Evolutionary conservation across 2,329 filamentous ascomycete genomes (phyloP), one percentile per base, ranked within the genome.

Genomic region (Colletotrichum kahawae): DNA sequence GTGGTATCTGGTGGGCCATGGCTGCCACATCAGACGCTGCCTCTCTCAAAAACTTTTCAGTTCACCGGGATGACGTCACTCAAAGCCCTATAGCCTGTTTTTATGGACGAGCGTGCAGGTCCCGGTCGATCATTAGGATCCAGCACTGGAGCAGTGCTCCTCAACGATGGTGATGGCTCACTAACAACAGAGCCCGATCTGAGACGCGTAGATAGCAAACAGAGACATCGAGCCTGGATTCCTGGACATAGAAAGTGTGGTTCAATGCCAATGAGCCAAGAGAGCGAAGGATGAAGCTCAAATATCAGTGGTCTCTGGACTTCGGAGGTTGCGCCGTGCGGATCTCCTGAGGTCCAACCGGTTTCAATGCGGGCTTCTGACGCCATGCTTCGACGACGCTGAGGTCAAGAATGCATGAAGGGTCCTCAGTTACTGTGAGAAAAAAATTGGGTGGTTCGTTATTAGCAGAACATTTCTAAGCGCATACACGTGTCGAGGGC

Each of bases 21-120:
- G 29, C 27, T n/a, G 48, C 62, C 36, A 60, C 54, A 34, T 36
- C 62, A 65, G 16, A 67, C 18, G 51, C 33, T 38, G n/a, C 16
- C 54, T 68, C 63, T 27, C 31, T 62, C 33, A 8, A 29, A 38
- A 62, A 27, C 36, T 33, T 33, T 33, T 31, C 16, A 24, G 27
- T 14, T 63, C 18, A 36, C 43, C 31, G 10, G 12, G 16, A 43
- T 73, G 73, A 75, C 66, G 73, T 75, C 73, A 75, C 62, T 43
- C 31, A n/a, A 51, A 68, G 64, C 34, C 54, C 29, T 43, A 18
- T 48, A 33, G 69, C 73, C 56, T 73, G 73, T 72, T 75, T 59
- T 57, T 18, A 27, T 8, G 31, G 31, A 62, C 29, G 34, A 64
- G 18, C 21, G 21, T 73, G 73, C 69, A 68, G 69, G 63, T 57